A percentile compares a stretch with the other conserved stretches of the same genome.
These are phyloP conservation scores for Rhinocladiella mackenziei DNA, from an alignment of 2,329 filamentous ascomycete species.

Conservation along the genomic window DNA sequence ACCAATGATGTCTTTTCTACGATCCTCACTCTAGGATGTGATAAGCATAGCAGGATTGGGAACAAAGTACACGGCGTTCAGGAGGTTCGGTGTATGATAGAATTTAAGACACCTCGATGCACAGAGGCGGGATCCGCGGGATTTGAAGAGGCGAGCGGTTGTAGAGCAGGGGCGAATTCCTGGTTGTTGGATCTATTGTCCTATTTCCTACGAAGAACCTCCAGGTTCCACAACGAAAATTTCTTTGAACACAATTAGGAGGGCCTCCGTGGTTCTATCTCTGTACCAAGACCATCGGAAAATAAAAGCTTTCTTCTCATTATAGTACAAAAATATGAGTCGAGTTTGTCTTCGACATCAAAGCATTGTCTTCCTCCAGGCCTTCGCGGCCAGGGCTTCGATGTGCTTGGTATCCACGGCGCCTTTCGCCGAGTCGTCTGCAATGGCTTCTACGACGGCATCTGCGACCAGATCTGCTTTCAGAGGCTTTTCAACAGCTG, in stretches of 20 bases:
- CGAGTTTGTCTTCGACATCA: slow-evolving; percentile 38
- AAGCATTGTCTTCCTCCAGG: slow-evolving; percentile 88
- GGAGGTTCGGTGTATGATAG: slow-evolving; percentile 17
- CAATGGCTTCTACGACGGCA: slow-evolving; percentile 81
- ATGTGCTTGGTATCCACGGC: slow-evolving; percentile 75
- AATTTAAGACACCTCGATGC: slow-evolving; percentile 3
- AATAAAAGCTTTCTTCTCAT: neutral
- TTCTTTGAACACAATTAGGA: no score
- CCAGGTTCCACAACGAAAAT: no score
- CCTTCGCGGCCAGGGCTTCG: slow-evolving; percentile 72
- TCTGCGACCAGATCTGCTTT: slow-evolving; percentile 84
- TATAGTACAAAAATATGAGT: slow-evolving; percentile 8
- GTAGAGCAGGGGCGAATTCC: neutral
- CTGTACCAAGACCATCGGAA: no score
- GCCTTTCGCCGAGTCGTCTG: slow-evolving; percentile 67
- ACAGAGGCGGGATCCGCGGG: neutral
- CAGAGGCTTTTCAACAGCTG: slow-evolving; percentile 78
- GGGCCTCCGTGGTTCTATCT: neutral
- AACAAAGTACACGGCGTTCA: slow-evolving; percentile 16
- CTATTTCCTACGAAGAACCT: neutral
- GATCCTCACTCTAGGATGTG: slow-evolving; percentile 24
- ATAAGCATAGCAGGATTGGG: slow-evolving; percentile 24
- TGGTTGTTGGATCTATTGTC: neutral
- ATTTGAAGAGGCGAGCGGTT: neutral
- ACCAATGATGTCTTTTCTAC: slow-evolving; percentile 13